phyloP scores from a whole-genome alignment of 257 asterid species.

The Knoxia roxburghii region DNA sequence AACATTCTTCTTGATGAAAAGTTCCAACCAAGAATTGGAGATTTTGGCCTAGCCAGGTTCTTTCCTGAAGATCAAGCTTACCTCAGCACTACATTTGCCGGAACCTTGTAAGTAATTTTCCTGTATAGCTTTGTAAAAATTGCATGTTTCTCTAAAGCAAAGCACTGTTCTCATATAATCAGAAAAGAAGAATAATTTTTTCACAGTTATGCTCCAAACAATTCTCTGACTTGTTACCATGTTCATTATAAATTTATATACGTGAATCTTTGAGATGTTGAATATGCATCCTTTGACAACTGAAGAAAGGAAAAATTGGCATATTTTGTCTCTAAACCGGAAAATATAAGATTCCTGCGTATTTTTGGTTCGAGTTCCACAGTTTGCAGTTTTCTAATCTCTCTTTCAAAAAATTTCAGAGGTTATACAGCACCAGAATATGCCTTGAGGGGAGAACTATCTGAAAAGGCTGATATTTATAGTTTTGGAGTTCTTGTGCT shows the following conservation, averaged over 20 bases:
- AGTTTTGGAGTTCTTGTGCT: conserved; percentile 71
- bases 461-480: conserved; percentile 74
- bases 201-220: not conserved
- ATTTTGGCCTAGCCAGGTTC: conserved; percentile 79
- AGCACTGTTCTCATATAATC: not conserved
- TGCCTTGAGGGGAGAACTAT: conserved; percentile 66
- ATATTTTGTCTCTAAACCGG: not conserved
- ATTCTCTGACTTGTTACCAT: too few species aligned
- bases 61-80: conserved; percentile 89
- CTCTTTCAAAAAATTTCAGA: conserved; percentile 23
- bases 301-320: not conserved
- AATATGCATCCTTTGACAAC: not conserved
- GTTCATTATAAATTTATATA: too few species aligned
- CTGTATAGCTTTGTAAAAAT: not conserved
- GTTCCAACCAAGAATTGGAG: conserved; percentile 72
- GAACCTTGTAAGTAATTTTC: conserved; percentile 59
- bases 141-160: too few species aligned
- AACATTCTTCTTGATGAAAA: conserved; percentile 77
- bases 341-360: not conserved
- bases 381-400: not conserved
- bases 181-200: not conserved
- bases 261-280: not conserved
- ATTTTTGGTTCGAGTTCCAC: not conserved
- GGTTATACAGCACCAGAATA: conserved; percentile 85
- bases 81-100: conserved; percentile 85